Base-by-base conservation (phyloP, 345 rosid species). In the Melastoma malabathricum region DNA sequence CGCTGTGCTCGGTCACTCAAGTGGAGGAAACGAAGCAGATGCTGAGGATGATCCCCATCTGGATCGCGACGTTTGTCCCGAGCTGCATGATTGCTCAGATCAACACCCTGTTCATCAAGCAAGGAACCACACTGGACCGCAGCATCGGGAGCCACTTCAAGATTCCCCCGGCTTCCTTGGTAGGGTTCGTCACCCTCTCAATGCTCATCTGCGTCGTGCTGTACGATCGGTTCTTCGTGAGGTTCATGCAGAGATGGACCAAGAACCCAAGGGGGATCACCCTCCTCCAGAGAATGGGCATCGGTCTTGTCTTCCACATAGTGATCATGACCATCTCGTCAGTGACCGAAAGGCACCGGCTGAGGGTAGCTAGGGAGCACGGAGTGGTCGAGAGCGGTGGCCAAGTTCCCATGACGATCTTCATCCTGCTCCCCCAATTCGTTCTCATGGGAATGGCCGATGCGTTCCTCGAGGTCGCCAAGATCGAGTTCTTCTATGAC, bases 1-100 rank as follows among this genome's bases (percentile, higher is more conserved):
- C 56, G 67, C 64, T 84, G 0, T 82, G 95, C 64, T 47, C 95
- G 7, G 84, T 76, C 14, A 84, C 94, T 18, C 89, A 87, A 74
- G 97, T 92, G 0, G 98, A 92, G 68, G 98, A 92, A 64, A 87
- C 98, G 13, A 92, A 92, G 46, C 95, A 92, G 57, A 87, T 84
- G 90, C 44, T 92, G 15, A 64, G 83, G 67, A 87, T 92, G 98
- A 67, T 92, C 44, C 96, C 94, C 0, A 71, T 92, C 55, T 41
- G 76, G 68, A 20, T 79, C 19, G 65, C 81, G 17, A 87, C 93
- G 0, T 81, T 92, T 41, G 73, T 92, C 23, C 98, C 97, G 12
- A 83, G 90, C 69, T 75, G 80, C 54, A 82, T 92, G 93, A 0
- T 77, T 2, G 90, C 97, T 44, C 97, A 92, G 50, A 47, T 68